These are phyloP conservation scores for Hura crepitans DNA, from an alignment of 441 rosid species.

Conservation along the genomic window DNA sequence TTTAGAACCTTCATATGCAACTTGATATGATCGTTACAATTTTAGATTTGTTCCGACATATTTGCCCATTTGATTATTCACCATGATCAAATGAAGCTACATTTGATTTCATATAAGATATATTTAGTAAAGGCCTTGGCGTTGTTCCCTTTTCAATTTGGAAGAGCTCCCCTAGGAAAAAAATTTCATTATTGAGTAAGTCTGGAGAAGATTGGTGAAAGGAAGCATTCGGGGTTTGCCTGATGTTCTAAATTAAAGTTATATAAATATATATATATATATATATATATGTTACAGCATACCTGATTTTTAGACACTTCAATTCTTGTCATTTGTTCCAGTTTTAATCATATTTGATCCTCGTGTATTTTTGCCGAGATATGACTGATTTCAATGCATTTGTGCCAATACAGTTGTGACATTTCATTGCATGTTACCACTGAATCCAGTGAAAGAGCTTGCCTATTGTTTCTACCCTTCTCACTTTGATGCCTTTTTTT, in stretches of 20 bases:
- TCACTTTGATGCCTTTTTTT: neutral
- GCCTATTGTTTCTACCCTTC: neutral
- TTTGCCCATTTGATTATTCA: no score
- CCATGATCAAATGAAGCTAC: no score
- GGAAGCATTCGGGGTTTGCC: neutral
- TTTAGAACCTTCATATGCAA: neutral
- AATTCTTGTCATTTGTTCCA: neutral
- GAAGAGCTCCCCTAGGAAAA: neutral
- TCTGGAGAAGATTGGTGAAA: neutral
- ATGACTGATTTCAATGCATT: neutral
- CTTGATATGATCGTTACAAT: neutral
- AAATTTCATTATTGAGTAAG: neutral
- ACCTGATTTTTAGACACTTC: neutral
- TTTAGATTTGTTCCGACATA: neutral
- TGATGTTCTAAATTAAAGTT: neutral
- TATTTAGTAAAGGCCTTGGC: no score
- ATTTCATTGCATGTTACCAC: no score
- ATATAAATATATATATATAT: no score
- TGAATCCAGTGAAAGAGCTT: no score
- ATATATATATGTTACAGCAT: no score
- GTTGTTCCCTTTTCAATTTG: no score
- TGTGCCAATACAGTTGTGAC: no score
- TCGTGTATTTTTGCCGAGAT: neutral
- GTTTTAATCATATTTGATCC: neutral
- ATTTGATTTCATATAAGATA: no score